Evolutionary conservation across 208 protist species (phyloP).

Genomic region (Acanthamoeba triangularis): DNA sequence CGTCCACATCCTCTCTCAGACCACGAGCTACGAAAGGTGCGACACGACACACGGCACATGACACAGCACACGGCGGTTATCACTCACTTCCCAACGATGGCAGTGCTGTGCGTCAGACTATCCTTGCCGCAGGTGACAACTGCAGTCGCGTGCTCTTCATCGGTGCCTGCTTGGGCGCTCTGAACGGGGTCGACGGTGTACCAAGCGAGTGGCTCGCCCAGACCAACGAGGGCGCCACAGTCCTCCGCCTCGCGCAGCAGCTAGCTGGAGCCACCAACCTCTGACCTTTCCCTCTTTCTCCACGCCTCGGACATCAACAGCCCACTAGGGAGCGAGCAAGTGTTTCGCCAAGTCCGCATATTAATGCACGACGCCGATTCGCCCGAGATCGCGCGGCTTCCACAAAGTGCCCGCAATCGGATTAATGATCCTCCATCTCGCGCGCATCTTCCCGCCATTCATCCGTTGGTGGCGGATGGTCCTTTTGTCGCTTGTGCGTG

Average conservation of each 20-base stretch:
- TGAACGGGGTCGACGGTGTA: not conserved
- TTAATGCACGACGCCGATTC: too few species aligned
- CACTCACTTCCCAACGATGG: not conserved
- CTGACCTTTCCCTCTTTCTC: too few species aligned
- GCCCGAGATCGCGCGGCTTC: too few species aligned
- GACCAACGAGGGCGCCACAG: not conserved
- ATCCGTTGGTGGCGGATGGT: too few species aligned
- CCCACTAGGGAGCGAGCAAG: too few species aligned
- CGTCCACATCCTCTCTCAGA: constrained; percentile 27
- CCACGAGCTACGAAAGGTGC: not conserved
- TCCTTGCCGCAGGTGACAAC: constrained; percentile 25
- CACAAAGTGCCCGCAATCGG: too few species aligned
- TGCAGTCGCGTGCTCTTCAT: constrained; percentile 37
- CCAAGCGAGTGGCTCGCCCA: not conserved
- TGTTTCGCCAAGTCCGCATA: too few species aligned
- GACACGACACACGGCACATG: not conserved
- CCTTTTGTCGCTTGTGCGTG: too few species aligned
- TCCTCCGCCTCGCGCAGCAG: not conserved
- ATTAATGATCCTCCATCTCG: too few species aligned
- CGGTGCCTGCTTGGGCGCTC: constrained; percentile 14
- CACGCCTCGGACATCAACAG: too few species aligned
- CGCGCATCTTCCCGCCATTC: too few species aligned
- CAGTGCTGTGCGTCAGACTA: constrained; percentile 20
- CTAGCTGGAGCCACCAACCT: not conserved
- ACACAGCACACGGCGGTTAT: too few species aligned